phyloP scores from a whole-genome alignment of 768 basidiomycete species.

The Tricholoma terreum region DNA sequence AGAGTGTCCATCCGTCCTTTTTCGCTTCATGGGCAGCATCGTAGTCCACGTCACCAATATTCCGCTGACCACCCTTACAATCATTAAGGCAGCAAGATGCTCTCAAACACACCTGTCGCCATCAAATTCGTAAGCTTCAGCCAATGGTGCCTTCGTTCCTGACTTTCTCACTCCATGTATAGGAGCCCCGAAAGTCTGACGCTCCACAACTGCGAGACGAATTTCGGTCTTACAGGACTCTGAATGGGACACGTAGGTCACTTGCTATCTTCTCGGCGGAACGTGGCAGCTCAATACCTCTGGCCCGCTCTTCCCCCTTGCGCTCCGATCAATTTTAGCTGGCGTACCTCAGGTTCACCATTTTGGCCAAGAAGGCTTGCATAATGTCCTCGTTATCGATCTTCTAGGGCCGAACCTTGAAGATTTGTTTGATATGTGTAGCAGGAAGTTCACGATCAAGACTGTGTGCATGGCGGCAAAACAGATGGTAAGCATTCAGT shows the following conservation, averaged over 20 bases:
- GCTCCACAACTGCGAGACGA: slow-evolving; percentile 97
- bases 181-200: slow-evolving; percentile 97
- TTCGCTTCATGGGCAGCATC: not conserved
- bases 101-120: slow-evolving; percentile 85
- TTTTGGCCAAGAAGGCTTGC: slow-evolving; percentile 97
- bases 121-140: slow-evolving; percentile 85
- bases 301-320: slow-evolving; percentile 6
- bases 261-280: not conserved
- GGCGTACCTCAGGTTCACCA: slow-evolving; percentile 98
- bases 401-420: slow-evolving; percentile 96
- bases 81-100: slow-evolving; percentile 72
- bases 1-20: not conserved
- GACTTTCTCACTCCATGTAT: slow-evolving; percentile 11
- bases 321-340: slow-evolving; percentile 43
- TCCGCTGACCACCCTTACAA: slow-evolving; percentile 2
- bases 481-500: slow-evolving; percentile 78
- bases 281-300: not conserved
- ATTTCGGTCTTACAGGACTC: slow-evolving; percentile 93
- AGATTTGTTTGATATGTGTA: slow-evolving; percentile 98
- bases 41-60: not conserved
- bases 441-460: slow-evolving; percentile 96
- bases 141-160: slow-evolving; percentile 5
- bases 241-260: slow-evolving; percentile 81
- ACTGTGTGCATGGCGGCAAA: slow-evolving; percentile 99
- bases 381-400: slow-evolving; percentile 94